phyloP scores from a whole-genome alignment of 176 grass and related monocot genomes.

The Juncus effusus region DNA sequence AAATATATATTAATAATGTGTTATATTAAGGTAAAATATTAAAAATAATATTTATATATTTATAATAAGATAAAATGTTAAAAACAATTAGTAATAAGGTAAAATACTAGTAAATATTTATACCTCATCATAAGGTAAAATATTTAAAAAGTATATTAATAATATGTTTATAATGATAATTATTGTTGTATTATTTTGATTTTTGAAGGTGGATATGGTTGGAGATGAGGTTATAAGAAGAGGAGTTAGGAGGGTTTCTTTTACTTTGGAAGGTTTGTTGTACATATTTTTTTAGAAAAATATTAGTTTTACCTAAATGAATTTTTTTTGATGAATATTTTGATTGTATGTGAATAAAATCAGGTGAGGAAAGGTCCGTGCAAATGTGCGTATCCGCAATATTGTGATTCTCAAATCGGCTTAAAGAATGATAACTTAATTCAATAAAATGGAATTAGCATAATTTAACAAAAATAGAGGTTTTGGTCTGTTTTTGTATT shows the following conservation, averaged over 20 bases:
- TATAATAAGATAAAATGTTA: too few relatives aligned
- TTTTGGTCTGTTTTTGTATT: too few relatives aligned
- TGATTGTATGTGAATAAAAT: not conserved
- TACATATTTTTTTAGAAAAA: too few relatives aligned
- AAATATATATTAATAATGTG: not conserved
- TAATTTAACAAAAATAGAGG: too few relatives aligned
- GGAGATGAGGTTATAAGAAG: conserved; percentile 61
- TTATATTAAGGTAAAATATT: not conserved
- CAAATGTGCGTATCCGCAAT: conserved; percentile 58
- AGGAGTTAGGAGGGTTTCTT: conserved; percentile 70
- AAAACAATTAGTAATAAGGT: too few relatives aligned
- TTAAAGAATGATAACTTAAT: conserved; percentile 2
- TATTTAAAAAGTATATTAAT: not conserved
- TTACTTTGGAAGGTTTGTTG: conserved; percentile 87
- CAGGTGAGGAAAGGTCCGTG: conserved; percentile 75
- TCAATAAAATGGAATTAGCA: not conserved
- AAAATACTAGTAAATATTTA: not conserved
- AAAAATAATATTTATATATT: not conserved
- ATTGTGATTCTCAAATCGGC: conserved; percentile 61
- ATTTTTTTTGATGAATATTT: not conserved
- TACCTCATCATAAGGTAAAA: conserved; percentile 87
- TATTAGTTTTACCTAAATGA: too few relatives aligned
- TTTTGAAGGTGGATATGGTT: conserved; percentile 62
- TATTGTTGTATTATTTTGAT: not conserved
- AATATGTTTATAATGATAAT: not conserved